These are phyloP conservation scores for Globisporangium spiculum DNA, from an alignment of 352 stramenopile genomes.

Conservation along the genomic window DNA sequence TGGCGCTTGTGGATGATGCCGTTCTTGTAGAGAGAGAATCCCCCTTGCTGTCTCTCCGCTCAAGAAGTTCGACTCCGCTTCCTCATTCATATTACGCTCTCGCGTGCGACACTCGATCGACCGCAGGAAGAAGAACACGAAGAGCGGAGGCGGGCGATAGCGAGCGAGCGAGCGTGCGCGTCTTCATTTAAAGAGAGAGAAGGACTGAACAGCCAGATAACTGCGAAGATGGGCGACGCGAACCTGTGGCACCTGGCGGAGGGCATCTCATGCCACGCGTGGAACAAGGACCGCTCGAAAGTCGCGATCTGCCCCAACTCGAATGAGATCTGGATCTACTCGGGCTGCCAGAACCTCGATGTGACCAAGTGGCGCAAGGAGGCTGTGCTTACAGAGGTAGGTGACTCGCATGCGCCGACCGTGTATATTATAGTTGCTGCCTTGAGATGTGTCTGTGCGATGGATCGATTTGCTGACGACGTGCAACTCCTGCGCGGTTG, in stretches of 20 bases:
- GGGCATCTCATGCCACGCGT: slow-evolving; percentile 90
- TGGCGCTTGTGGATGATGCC: background rate
- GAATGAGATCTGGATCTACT: slow-evolving; percentile 93
- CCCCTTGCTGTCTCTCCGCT: slow-evolving; percentile 7
- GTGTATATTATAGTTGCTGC: background rate
- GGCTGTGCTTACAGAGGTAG: slow-evolving; percentile 74
- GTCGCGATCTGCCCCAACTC: slow-evolving; percentile 90
- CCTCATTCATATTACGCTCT: slow-evolving; percentile 4
- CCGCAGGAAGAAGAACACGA: background rate
- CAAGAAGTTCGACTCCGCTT: background rate
- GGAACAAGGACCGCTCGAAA: slow-evolving; percentile 89
- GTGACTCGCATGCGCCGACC: background rate
- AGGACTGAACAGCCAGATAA: slow-evolving; percentile 4
- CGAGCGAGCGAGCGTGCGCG: background rate
- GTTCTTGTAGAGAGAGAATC: slow-evolving; percentile 35
- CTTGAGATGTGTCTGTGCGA: background rate
- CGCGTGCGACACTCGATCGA: slow-evolving; percentile 15
- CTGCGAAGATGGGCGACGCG: slow-evolving; percentile 35
- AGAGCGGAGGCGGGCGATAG: background rate
- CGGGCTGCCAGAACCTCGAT: slow-evolving; percentile 73
- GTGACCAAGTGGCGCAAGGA: slow-evolving; percentile 82
- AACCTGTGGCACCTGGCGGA: slow-evolving; percentile 76
- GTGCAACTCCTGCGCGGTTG: background rate
- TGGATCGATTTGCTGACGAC: background rate
- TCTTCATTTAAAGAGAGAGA: background rate